phyloP scores from a whole-genome alignment of 192 early-diverging fungal species.

The Rhizophagus clarus region DNA sequence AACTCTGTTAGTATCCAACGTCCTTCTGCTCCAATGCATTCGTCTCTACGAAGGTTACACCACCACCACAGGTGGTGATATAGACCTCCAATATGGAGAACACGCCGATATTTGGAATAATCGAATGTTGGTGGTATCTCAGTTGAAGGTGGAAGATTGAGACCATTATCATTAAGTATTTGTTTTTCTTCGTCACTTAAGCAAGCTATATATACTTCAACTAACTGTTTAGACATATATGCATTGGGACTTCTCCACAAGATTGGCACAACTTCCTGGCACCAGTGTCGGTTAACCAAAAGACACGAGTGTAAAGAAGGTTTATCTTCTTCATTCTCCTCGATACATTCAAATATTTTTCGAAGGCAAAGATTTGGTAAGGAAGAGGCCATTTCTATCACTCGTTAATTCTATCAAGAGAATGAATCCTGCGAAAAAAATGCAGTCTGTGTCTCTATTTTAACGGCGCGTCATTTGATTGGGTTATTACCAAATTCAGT shows the following conservation, averaged over 20 bases:
- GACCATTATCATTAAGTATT: conserved; percentile 18
- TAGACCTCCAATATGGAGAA: conserved; percentile 12
- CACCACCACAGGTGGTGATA: conserved; percentile 22
- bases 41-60: conserved; percentile 21
- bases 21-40: conserved; percentile 10
- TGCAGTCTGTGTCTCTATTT: background rate
- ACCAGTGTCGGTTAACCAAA: conserved; percentile 24
- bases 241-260: conserved; percentile 14
- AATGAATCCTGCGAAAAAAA: background rate
- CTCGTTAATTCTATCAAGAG: background rate
- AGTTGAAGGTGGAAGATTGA: conserved; percentile 19
- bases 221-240: conserved; percentile 19
- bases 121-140: conserved; percentile 6
- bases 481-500: background rate
- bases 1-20: conserved; percentile 13
- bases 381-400: conserved; percentile 14
- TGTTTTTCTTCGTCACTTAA: conserved; percentile 16
- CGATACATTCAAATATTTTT: conserved; percentile 15
- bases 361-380: conserved; percentile 21
- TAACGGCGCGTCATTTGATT: background rate
- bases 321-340: conserved; percentile 10
- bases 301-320: conserved; percentile 19
- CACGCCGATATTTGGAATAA: conserved; percentile 15
- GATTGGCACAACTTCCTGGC: conserved; percentile 21
- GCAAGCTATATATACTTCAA: conserved; percentile 16